Percentiles rank a stretch among this genome's conserved stretches.
Conservation (phyloP, 2,329 filamentous ascomycete genomes). For the Zelopaecilomyces penicillatus region DNA sequence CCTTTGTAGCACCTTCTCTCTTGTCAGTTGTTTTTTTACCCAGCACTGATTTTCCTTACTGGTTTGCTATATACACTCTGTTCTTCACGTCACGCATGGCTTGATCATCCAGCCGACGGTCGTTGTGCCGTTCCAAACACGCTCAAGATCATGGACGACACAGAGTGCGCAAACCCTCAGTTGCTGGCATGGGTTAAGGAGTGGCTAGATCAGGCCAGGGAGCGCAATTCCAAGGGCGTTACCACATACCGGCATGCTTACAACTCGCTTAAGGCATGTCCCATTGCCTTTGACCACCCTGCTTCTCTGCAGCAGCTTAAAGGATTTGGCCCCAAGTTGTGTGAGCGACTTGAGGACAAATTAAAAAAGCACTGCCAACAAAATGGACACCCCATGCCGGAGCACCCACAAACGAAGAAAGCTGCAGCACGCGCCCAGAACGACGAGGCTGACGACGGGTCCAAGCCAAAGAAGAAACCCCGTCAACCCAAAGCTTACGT, state of each 20-base stretch:
- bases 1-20: background rate
- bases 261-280: conserved; percentile 67
- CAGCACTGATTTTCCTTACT: background rate
- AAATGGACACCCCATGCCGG: conserved; percentile 61
- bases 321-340: conserved; percentile 65
- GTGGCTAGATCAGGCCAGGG: conserved; percentile 62
- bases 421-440: conserved; percentile 20
- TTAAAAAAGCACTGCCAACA: conserved; percentile 53
- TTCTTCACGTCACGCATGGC: background rate
- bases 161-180: conserved; percentile 58
- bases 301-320: conserved; percentile 64
- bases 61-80: background rate
- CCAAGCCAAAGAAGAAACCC: conserved; percentile 45
- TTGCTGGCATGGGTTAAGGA: conserved; percentile 68
- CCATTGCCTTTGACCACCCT: conserved; percentile 62
- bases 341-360: conserved; percentile 56
- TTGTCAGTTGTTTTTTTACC: background rate
- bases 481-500: conserved; percentile 60
- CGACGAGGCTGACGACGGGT: conserved; percentile 26
- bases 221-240: conserved; percentile 61
- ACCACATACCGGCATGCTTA: conserved; percentile 70
- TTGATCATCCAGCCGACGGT: no score
- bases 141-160: conserved; percentile 14
- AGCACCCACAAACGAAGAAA: conserved; percentile 41
- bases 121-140: no score